Evolutionary conservation across 371 early-diverging fungal species (phyloP).

Genomic region (Sporodiniella umbellata): DNA sequence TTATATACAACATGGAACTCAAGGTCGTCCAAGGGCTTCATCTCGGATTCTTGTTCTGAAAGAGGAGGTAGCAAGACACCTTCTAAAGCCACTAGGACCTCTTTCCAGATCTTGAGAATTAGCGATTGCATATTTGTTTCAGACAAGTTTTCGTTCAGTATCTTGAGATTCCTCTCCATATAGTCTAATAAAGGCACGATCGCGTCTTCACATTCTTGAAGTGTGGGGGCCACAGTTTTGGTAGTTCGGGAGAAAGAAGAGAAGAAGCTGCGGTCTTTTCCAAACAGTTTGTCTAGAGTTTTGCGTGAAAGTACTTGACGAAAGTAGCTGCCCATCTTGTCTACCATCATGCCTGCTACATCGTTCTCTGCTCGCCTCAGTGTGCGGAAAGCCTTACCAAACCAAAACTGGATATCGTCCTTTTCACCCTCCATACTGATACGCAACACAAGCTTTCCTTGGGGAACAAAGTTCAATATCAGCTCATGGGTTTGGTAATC

Average conservation of each 20-base stretch:
- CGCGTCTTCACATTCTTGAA: conserved; percentile 71
- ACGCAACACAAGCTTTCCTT: conserved; percentile 78
- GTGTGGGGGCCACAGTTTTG: conserved; percentile 30
- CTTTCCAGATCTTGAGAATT: conserved; percentile 79
- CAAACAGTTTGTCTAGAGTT: conserved; percentile 35
- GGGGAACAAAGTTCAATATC: conserved; percentile 78
- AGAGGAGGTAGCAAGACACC: conserved; percentile 75
- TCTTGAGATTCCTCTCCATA: conserved; percentile 77
- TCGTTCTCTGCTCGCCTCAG: conserved; percentile 71
- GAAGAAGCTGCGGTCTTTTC: conserved; percentile 36
- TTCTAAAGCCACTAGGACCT: conserved; percentile 68
- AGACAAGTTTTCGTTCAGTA: conserved; percentile 69
- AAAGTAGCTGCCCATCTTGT: conserved; percentile 60
- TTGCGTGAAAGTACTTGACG: conserved; percentile 56
- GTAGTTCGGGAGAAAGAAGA: conserved; percentile 23
- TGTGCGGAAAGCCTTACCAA: conserved; percentile 76
- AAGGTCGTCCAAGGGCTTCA: conserved; percentile 63
- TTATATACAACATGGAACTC: conserved; percentile 76
- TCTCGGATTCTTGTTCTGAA: conserved; percentile 53
- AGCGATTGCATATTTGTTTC: conserved; percentile 73
- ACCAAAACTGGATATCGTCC: conserved; percentile 92
- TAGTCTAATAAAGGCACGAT: conserved; percentile 76
- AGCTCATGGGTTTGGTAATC: conserved; percentile 82
- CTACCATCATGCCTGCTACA: conserved; percentile 69
- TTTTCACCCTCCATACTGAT: conserved; percentile 89